Evolutionary conservation across 768 basidiomycete genomes (phyloP), one percentile per base, ranked within the genome.

Genomic region (Lactarius akahatsu): DNA sequence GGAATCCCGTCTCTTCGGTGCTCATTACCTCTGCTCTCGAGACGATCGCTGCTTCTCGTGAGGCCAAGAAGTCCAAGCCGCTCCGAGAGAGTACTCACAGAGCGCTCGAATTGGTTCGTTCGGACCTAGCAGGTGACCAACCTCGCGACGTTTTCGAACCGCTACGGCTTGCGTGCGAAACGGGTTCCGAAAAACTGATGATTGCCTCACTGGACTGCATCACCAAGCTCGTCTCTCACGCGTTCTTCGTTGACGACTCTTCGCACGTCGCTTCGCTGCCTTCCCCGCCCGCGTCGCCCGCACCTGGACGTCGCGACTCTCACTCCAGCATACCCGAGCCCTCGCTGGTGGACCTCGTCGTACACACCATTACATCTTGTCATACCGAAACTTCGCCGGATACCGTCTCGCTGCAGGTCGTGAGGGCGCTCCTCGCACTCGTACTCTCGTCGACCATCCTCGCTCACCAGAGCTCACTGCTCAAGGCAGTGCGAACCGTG

Each of bases 151-250:
- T 98, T 60, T 94, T 99, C 73, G 94, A 97, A 73, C 96, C 97
- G n/a, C 82, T 99, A 62, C 87, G 93, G 58, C 81, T 98, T 61
- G 97, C 97, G 10, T 98, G 97, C 78, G 96, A 98, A 80, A 98
- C 96, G 4, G 85, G 88, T 60, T 91, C 83, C 69, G 95, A 98
- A 75, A 94, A 94, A 71, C 84, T 98, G 40, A 92, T 95, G 89
- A 93, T 97, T 74, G 92, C 95, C 20, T 96, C 96, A 72, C 80
- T 99, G 75, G 97, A 99, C 77, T 96, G 97, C 73, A 94, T 98
- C 67, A 93, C 94, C 63, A 99, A 99, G 77, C 86, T 99, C 70
- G 92, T 98, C 69, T 96, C 95, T 8, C 94, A 98, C 77, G 95
- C 94, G 30, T 98, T 98, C 84, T 98, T 98, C 73, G 85, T 86